Evolutionary conservation across 768 basidiomycete genomes (phyloP), one percentile per base, ranked within the genome.

Genomic region (Pisolithus tinctorius): DNA sequence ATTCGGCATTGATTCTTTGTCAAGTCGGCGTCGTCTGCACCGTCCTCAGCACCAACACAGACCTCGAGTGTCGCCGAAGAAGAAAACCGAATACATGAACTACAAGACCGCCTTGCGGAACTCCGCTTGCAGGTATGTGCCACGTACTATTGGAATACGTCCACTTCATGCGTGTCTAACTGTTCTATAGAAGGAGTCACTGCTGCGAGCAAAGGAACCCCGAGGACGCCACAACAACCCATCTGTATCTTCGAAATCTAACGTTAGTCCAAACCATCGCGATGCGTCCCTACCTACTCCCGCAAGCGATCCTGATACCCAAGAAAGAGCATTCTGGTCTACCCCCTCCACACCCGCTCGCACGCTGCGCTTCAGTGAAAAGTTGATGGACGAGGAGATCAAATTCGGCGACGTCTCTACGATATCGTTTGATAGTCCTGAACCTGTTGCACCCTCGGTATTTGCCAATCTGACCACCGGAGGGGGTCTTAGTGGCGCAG

Each of bases 251-350:
- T 13, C 55, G 16, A 59, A 58, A 31, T 48, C 48, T 26, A 34
- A 48, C 13, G 9, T 14, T 26, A 34, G 17, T 42, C 58, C 8
- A n/a, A 20, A 11, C 31, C 20, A 20, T 40, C 26, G 41, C 6
- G 61, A 58, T 60, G 52, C 41, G 17, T 48, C 53, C 29, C 16
- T 54, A n/a, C 51, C 60, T 23, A 62, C 55, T 44, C 54, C 55
- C 47, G 56, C 60, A 45, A 59, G 58, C 20, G 55, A 14, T 27
- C 46, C 48, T 45, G 71, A 66, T 60, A 71, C 53, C 9, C 69
- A 76, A 26, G 83, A 85, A 61, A 76, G 81, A 36, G 73, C 71
- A 39, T 82, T 84, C 60, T 86, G 84, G 82, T 76, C 73, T 29
- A 82, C 83, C 0, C 81, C 83, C 6, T 70, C 66, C 34, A 75